Percentiles rank a stretch among this genome's conserved stretches.
Evolutionary conservation across 106 monocot genomes (phyloP).

Genomic region (Posidonia australis): DNA sequence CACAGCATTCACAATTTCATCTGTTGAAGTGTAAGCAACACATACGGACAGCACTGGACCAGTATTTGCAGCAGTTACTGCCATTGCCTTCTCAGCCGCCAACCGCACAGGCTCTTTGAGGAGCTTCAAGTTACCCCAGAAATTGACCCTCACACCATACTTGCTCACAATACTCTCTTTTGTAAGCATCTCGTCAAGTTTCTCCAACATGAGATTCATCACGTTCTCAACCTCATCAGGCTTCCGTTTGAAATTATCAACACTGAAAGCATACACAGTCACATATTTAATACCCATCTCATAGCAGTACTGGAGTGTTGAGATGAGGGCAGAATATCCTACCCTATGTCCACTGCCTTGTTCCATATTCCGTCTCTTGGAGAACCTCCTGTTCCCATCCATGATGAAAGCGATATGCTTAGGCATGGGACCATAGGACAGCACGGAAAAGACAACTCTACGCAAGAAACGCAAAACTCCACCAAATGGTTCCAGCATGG

Average conservation of each 20-base stretch:
- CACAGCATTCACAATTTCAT: slow-evolving; percentile 23
- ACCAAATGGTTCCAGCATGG: slow-evolving; percentile 12
- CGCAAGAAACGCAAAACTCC: slow-evolving; percentile 6
- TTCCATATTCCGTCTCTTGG: slow-evolving; percentile 3
- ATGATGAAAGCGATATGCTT: slow-evolving; percentile 24
- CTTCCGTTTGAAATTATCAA: slow-evolving; percentile 24
- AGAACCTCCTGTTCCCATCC: slow-evolving; percentile 27
- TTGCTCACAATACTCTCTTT: slow-evolving; percentile 14
- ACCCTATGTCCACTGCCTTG: slow-evolving; percentile 11
- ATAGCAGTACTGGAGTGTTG: slow-evolving; percentile 20
- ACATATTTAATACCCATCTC: slow-evolving; percentile 26
- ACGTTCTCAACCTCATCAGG: slow-evolving; percentile 22
- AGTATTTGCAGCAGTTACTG: slow-evolving; percentile 11
- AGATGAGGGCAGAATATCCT: slow-evolving; percentile 13
- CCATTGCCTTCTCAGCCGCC: slow-evolving; percentile 22
- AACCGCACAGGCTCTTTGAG: slow-evolving; percentile 17
- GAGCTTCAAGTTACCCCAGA: slow-evolving; percentile 20
- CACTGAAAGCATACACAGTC: slow-evolving; percentile 29
- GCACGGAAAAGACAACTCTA: slow-evolving; percentile 10
- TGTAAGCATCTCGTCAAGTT: slow-evolving; percentile 8
- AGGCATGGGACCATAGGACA: slow-evolving; percentile 18
- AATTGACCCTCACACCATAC: slow-evolving; percentile 16
- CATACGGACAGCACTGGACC: slow-evolving; percentile 21
- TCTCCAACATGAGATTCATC: slow-evolving; percentile 23
- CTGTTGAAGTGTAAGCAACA: slow-evolving; percentile 21